phyloP scores from a whole-genome alignment of 2,329 filamentous ascomycete species.

The Cryphonectria radicalis region DNA sequence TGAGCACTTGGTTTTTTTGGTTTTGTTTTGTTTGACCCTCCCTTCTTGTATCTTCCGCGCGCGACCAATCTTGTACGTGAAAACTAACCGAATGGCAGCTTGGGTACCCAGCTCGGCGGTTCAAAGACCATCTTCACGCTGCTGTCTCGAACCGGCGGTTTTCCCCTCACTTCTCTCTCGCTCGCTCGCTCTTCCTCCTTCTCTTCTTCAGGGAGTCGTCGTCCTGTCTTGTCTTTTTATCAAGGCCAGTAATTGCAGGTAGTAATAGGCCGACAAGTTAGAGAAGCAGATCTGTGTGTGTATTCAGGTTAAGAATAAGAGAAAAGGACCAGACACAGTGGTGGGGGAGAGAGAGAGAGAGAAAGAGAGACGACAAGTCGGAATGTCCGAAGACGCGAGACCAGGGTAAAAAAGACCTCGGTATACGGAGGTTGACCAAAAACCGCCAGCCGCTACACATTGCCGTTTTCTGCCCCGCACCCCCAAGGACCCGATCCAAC shows the following conservation, averaged over 20 bases:
- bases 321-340: not conserved
- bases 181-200: not conserved
- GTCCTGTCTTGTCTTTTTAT: not conserved
- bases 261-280: not conserved
- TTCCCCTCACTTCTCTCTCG: not conserved
- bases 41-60: not conserved
- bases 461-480: slow-evolving; percentile 1
- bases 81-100: slow-evolving; percentile 57
- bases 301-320: not conserved
- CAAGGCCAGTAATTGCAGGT: not conserved
- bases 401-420: not conserved
- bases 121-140: slow-evolving; percentile 57
- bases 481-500: not conserved
- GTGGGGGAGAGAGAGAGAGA: not conserved
- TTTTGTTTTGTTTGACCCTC: not conserved
- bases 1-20: slow-evolving; percentile 21
- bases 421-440: not conserved
- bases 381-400: not conserved
- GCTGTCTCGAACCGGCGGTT: not conserved
- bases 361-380: not conserved
- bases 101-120: slow-evolving; percentile 64
- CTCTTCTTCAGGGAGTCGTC: no score
- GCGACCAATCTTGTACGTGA: not conserved
- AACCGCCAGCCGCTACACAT: not conserved
- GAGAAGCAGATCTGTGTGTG: not conserved